Evolutionary conservation across 2,329 filamentous ascomycete genomes (phyloP).

Genomic region (Alternaria postmessia): DNA sequence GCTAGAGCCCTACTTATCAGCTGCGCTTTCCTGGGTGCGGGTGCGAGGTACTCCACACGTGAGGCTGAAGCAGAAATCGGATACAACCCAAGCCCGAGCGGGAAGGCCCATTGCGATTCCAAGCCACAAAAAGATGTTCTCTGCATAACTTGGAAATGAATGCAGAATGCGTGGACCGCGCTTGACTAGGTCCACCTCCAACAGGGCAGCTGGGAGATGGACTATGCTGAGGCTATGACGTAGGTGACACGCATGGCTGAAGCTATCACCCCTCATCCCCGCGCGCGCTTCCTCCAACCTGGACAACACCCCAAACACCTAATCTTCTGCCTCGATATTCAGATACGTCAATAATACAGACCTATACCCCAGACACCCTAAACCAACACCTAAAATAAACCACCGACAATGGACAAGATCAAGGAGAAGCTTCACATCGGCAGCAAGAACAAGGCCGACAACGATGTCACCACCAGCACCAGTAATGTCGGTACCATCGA

Average conservation of each 20-base stretch:
- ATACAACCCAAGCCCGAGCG: background rate
- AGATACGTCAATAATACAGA: background rate
- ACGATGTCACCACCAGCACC: constrained; percentile 21
- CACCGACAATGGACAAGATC: constrained; percentile 43
- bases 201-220: constrained; percentile 18
- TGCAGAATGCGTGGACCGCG: constrained; percentile 10
- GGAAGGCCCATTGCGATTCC: background rate
- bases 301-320: constrained; percentile 12
- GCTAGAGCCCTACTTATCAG: background rate
- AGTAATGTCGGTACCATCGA: constrained; percentile 30
- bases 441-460: constrained; percentile 41
- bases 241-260: constrained; percentile 25
- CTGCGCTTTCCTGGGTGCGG: background rate
- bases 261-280: constrained; percentile 23
- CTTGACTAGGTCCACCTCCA: constrained; percentile 16
- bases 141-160: constrained; percentile 5
- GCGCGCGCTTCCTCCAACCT: constrained; percentile 13
- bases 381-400: background rate
- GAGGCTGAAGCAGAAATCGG: background rate
- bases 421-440: constrained; percentile 49
- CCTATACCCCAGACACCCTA: constrained; percentile 1
- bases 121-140: constrained; percentile 4
- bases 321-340: constrained; percentile 2
- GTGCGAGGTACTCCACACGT: constrained; percentile 1
- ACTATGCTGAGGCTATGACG: constrained; percentile 22